Evolutionary conservation across 768 basidiomycete genomes (phyloP), one percentile per base, ranked within the genome.

Genomic region (Termitomyces bulborhizus): DNA sequence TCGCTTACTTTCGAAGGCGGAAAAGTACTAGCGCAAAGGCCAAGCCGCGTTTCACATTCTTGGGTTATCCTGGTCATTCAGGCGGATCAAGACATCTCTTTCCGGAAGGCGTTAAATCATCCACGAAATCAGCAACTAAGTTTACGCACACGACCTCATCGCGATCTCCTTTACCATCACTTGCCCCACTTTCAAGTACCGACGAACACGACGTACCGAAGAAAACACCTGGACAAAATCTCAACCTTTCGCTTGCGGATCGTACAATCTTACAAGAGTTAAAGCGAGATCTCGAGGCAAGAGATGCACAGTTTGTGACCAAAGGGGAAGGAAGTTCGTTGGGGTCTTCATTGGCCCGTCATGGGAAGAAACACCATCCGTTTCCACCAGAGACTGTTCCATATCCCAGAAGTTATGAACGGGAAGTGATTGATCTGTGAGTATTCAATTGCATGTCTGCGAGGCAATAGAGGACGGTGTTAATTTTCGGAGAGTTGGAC

Each of bases 351-450:
- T 64, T 69, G 15, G 61, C 65, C 11, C 61, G 63, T 46, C 57
- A 63, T 5, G 76, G 77, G 13, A 79, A 79, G 64, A 79, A 76
- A 57, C 79, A 88, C 56, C 86, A 89, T 66, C 73, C 79, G 13
- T 82, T 73, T 61, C 58, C 66, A 5, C 64, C 66, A 37, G 64
- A 73, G 15, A 77, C 79, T 46, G 86, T 83, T 4, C 86, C 88
- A 12, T 90, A 88, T 65, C 86, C 88, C 7, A 73, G 84, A 58
- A 81, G 76, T 62, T 88, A 86, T 62, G 85, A 83, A 54, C 69
- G 77, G 16, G 75, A 79, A 32, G 79, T 82, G 39, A 65, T 88
- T 26, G 88, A 89, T 69, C 63, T 85, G 87, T 88, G 64, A 73
- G 86, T 80, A 11, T 6, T 44, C 55, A 42, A 45, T 60, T 51